These are phyloP conservation scores for Gossypium davidsonii DNA, from an alignment of 441 rosid genomes.

Conservation along the genomic window DNA sequence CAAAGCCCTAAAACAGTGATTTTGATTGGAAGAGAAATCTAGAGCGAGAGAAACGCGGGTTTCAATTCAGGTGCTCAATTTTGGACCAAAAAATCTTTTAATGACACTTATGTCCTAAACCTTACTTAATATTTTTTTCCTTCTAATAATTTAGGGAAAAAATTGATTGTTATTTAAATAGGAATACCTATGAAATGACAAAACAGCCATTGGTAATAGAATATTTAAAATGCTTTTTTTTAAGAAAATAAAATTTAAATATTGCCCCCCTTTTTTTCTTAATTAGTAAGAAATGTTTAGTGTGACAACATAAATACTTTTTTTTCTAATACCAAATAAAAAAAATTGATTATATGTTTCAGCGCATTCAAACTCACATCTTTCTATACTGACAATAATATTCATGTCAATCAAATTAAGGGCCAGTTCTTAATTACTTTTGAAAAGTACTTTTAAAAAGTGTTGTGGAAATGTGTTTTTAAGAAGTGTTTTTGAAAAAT, in stretches of 20 bases:
- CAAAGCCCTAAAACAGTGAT: conserved; percentile 18
- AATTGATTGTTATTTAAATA: not conserved
- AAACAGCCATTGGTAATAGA: not conserved
- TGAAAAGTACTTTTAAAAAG: no score
- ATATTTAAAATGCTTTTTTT: no score
- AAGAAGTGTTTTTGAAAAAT: no score
- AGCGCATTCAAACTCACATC: rapidly evolving
- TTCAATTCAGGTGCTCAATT: conserved; percentile 18
- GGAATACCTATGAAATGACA: conserved; percentile 12
- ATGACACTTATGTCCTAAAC: conserved; percentile 25
- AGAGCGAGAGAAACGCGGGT: conserved; percentile 34
- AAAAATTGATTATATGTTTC: rapidly evolving
- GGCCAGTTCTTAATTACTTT: no score
- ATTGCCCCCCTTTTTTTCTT: no score
- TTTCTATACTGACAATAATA: rapidly evolving
- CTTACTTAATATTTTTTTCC: not conserved
- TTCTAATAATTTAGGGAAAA: conserved; percentile 5
- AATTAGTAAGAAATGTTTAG: no score
- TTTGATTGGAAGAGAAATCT: conserved; percentile 39
- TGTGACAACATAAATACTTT: no score
- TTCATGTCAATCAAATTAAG: no score
- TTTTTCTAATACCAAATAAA: no score
- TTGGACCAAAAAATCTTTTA: conserved; percentile 17
- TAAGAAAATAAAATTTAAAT: no score
- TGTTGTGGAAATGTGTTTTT: no score